Base-by-base conservation (phyloP, 2,329 filamentous ascomycete genomes). In the Colletotrichum liaoningense region DNA sequence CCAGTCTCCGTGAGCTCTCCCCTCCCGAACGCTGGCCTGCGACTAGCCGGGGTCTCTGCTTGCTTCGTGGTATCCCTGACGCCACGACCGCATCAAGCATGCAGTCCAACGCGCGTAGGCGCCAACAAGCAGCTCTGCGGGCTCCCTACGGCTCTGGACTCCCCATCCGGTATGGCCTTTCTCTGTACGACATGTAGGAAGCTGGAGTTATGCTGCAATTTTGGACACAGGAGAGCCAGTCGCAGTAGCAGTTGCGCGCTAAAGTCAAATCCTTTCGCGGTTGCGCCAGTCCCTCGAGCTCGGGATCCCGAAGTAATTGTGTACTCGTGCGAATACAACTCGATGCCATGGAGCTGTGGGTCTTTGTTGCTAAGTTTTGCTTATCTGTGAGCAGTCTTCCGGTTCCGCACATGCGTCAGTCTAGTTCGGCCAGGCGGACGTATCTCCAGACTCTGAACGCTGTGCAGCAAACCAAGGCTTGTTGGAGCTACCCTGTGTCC, bases 21-120 rank as follows among this genome's bases (percentile, higher is more conserved):
- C 33, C 49, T 28, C 35, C 58, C 5, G 63, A 55, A 16, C 30
- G 33, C 67, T 46, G 59, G 16, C 63, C 57, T 24, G 56, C 11
- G 35, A 62, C 12, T 35, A 63, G 52, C 46, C 33, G 55, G 52
- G 59, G 60, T 46, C 60, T 35, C 42, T 49, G 60, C 56, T 55
- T 54, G 69, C 22, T 30, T n/a, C 5, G 30, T 33, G 26, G 63
- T 52, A 69, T 74, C 69, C 69, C 69, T 69, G 73, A 30, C 65
- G 69, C 72, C 55, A 68, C 63, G 55, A 49, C 64, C 63, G 59
- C 64, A 68, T 73, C 73, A 71, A 63, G 71, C 71, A 74, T 74
- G 73, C 67, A 70, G 56, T 56, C 60, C 67, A 66, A 64, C 59
- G 30, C 69, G 72, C 74, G 74, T 74, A 75, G 68, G 74, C 74